Evolutionary conservation across 768 basidiomycete genomes (phyloP).

Genomic region (Tephrocybe sp.): DNA sequence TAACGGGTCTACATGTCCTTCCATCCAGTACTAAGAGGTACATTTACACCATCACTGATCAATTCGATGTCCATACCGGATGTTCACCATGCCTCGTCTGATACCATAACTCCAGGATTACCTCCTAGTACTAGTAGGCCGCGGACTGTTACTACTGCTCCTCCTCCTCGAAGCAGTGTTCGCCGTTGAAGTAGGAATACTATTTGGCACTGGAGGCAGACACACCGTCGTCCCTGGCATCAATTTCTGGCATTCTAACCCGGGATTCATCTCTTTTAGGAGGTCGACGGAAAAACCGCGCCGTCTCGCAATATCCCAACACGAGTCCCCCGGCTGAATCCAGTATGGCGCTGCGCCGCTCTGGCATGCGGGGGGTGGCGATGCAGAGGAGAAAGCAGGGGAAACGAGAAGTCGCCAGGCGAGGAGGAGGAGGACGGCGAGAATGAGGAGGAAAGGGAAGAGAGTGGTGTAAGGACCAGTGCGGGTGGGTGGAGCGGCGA

Average conservation of each 20-base stretch:
- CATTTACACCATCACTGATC: constrained; percentile 8
- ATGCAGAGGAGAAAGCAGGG: constrained; percentile 31
- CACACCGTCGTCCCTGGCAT: constrained; percentile 62
- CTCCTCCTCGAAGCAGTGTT: background rate
- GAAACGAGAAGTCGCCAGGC: constrained; percentile 58
- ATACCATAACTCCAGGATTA: background rate
- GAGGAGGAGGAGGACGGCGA: constrained; percentile 59
- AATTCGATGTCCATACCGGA: background rate
- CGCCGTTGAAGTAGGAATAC: background rate
- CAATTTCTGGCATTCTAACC: constrained; percentile 53
- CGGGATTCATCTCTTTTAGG: constrained; percentile 49
- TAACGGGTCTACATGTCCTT: no score
- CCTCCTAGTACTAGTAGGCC: no score
- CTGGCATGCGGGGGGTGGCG: constrained; percentile 32
- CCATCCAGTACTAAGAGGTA: constrained; percentile 3
- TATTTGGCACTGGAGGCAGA: constrained; percentile 32
- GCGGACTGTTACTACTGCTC: background rate
- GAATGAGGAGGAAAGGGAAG: constrained; percentile 71
- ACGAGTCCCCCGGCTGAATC: constrained; percentile 58
- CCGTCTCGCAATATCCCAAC: constrained; percentile 57
- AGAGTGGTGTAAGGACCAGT: constrained; percentile 50
- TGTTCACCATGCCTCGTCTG: background rate
- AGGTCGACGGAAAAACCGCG: constrained; percentile 50
- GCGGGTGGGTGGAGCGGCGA: constrained; percentile 24
- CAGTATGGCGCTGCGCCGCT: constrained; percentile 41